phyloP scores from a whole-genome alignment of 768 basidiomycete genomes.

The Dictyophora rubrovolvata region DNA sequence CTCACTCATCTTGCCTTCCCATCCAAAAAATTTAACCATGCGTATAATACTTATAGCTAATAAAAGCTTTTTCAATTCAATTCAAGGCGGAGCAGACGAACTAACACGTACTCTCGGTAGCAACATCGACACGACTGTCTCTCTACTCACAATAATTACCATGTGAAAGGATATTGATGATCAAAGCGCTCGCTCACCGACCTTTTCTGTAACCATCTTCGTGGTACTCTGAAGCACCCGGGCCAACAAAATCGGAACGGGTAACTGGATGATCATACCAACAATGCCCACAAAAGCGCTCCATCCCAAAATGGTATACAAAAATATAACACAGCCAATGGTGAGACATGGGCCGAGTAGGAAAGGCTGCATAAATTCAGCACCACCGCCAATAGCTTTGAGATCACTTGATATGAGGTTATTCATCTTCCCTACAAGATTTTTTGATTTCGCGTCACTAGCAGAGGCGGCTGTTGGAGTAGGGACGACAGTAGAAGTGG shows the following conservation, averaged over 20 bases:
- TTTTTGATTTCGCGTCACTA: slow-evolving; percentile 25
- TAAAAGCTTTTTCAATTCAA: slow-evolving; percentile 1
- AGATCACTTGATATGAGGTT: slow-evolving; percentile 65
- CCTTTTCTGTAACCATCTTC: slow-evolving; percentile 50
- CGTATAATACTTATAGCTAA: slow-evolving; percentile 46
- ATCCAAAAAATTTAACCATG: slow-evolving; percentile 63
- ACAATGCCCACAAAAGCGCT: slow-evolving; percentile 4
- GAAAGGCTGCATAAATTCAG: neutral
- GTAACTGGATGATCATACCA: slow-evolving; percentile 25
- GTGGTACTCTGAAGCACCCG: slow-evolving; percentile 42
- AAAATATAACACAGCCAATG: slow-evolving; percentile 26
- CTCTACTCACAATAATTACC: slow-evolving; percentile 9
- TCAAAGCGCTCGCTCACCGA: neutral
- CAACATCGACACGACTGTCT: neutral
- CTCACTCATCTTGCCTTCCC: slow-evolving; percentile 37
- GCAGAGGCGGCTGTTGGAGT: neutral
- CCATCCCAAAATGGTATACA: slow-evolving; percentile 43
- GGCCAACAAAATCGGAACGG: slow-evolving; percentile 34
- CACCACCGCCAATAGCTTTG: slow-evolving; percentile 18
- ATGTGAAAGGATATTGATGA: too few species aligned
- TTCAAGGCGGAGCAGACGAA: neutral
- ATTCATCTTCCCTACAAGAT: slow-evolving; percentile 66
- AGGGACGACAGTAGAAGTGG: neutral
- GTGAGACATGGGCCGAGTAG: slow-evolving; percentile 28
- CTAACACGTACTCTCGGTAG: neutral